Base-by-base conservation (phyloP, 2,329 filamentous ascomycete genomes). In the Colletotrichum chlorophyti region DNA sequence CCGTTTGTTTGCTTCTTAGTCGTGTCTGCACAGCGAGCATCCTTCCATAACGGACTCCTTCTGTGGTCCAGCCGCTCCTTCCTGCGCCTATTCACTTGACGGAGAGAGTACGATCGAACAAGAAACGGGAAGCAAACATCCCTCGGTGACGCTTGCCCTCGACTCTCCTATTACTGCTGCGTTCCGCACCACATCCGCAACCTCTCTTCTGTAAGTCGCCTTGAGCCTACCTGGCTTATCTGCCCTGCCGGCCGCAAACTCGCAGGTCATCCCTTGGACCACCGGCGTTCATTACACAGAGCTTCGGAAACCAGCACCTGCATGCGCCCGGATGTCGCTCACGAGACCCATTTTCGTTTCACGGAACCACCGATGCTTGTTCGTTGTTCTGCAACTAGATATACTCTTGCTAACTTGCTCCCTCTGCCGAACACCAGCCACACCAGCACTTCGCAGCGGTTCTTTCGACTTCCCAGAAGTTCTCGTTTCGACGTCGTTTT, bases 31-130 rank as follows among this genome's bases (percentile, higher is more conserved):
- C 51, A 55, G 57, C 57, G 57, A 50, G 38, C 58, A 51, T 53
- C 21, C 40, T 60, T 29, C 35, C 45, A 46, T 24, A 46, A 15
- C 58, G 52, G 53, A 58, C 53, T 60, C 48, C 15, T 58, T 29
- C 34, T 29, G 45, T 60, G 53, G 58, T 60, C 53, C 53, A 60
- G 53, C 47, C 53, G 46, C 40, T 60, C 58, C 53, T 60, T 60
- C 46, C 27, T 54, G 35, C 53, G 29, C 47, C 37, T 19, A 11
- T 34, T 38, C 37, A 12, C 41, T 21, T 41, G 19, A n/a, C n/a
- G n/a, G n/a, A n/a, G n/a, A n/a, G n/a, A n/a, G n/a, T n/a, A n/a
- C n/a, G n/a, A n/a, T n/a, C n/a, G n/a, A n/a, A n/a, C n/a, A n/a
- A n/a, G n/a, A n/a, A n/a, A n/a, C n/a, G n/a, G n/a, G n/a, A n/a